Evolutionary conservation across 2,329 filamentous ascomycete species (phyloP).

Genomic region (Aspergillus ochraceus): DNA sequence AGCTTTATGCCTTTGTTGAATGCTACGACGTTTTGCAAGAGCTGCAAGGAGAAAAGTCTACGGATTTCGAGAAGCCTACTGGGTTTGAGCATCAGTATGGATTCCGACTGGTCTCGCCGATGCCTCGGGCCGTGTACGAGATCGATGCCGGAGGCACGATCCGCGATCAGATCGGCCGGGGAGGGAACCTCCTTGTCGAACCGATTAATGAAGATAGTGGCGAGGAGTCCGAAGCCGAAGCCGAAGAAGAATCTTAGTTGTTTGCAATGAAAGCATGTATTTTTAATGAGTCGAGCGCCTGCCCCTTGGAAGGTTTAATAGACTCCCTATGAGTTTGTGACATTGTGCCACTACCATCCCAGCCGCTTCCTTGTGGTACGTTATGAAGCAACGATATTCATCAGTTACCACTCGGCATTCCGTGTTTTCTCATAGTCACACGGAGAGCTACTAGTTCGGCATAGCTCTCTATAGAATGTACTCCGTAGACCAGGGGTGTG

Average conservation of each 20-base stretch:
- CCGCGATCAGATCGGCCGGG: constrained; percentile 72
- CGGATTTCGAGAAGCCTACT: constrained; percentile 54
- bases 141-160: constrained; percentile 66
- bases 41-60: constrained; percentile 26
- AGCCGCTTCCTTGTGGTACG: background rate
- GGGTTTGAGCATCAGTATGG: constrained; percentile 77
- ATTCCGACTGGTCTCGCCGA: constrained; percentile 82
- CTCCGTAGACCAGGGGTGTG: background rate
- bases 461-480: background rate
- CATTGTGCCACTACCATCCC: background rate
- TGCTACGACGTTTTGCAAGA: constrained; percentile 69
- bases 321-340: background rate
- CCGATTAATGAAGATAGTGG: constrained; percentile 57
- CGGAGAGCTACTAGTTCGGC: background rate
- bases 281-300: background rate
- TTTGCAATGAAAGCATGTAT: constrained; percentile 27
- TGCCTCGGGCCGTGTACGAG: constrained; percentile 81
- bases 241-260: constrained; percentile 21
- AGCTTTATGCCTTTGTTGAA: constrained; percentile 94
- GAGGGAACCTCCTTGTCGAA: constrained; percentile 89
- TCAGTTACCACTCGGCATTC: background rate
- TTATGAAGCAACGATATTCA: background rate
- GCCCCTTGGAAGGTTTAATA: background rate
- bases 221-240: constrained; percentile 36
- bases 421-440: background rate